phyloP scores from a whole-genome alignment of 2,329 filamentous ascomycete species.

The Apiospora phragmitis region DNA sequence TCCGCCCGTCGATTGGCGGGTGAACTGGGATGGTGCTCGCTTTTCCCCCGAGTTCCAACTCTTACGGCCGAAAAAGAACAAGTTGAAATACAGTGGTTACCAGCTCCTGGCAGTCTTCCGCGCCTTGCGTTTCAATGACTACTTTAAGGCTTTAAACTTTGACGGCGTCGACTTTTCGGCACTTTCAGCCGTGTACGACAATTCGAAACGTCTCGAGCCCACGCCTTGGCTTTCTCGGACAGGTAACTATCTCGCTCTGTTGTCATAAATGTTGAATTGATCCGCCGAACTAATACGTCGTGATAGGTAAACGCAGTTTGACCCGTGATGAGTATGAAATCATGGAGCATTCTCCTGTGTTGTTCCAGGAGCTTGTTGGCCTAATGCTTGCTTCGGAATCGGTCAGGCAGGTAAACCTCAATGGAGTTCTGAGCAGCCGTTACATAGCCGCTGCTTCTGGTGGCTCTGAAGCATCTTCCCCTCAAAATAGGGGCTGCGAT shows the following conservation, averaged over 20 bases:
- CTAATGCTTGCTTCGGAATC: slow-evolving; percentile 57
- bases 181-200: slow-evolving; percentile 43
- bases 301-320: slow-evolving; percentile 39
- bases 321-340: slow-evolving; percentile 48
- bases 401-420: slow-evolving; percentile 54
- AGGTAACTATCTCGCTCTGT: slow-evolving; percentile 36
- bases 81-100: slow-evolving; percentile 44
- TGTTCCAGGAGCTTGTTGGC: slow-evolving; percentile 58
- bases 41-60: slow-evolving; percentile 56
- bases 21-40: slow-evolving; percentile 44
- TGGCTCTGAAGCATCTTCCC: not conserved
- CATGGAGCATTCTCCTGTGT: slow-evolving; percentile 48
- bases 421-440: slow-evolving; percentile 38
- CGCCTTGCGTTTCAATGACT: slow-evolving; percentile 59
- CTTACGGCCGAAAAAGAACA: slow-evolving; percentile 40
- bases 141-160: slow-evolving; percentile 60
- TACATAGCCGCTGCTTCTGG: slow-evolving; percentile 8
- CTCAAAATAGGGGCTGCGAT: slow-evolving; percentile 31
- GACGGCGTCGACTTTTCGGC: slow-evolving; percentile 49
- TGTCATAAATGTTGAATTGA: too few relatives aligned
- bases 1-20: slow-evolving; percentile 51
- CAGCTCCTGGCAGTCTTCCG: slow-evolving; percentile 59
- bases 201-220: slow-evolving; percentile 43
- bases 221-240: slow-evolving; percentile 54
- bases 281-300: not conserved